Conservation (phyloP, 257 asterid genomes). For the Dorcoceras hygrometricum region DNA sequence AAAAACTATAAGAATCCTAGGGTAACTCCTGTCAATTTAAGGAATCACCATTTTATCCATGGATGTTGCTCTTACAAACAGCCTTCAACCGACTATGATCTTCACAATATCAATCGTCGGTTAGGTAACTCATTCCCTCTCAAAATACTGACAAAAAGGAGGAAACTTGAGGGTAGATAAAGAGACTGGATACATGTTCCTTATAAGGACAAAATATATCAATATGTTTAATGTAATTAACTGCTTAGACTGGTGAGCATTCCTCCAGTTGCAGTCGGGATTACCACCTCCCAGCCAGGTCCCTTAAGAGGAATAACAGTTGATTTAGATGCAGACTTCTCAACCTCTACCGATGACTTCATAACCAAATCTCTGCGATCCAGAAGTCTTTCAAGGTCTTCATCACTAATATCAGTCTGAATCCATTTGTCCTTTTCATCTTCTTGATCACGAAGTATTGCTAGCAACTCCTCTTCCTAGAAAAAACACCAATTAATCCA, state of each 20-base stretch:
- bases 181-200: not conserved
- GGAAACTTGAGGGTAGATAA: not conserved
- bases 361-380: conserved; percentile 75
- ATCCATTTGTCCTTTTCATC: conserved; percentile 70
- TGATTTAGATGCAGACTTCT: conserved; percentile 8
- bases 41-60: not conserved
- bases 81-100: not conserved
- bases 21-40: not conserved
- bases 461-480: conserved; percentile 85
- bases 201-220: not conserved
- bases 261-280: conserved; percentile 77
- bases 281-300: conserved; percentile 99
- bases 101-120: not conserved
- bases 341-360: conserved; percentile 24
- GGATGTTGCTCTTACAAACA: no score
- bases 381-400: conserved; percentile 67
- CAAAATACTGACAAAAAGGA: not conserved
- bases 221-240: conserved; percentile 22
- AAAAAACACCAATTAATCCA: conserved; percentile 2
- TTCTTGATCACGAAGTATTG: conserved; percentile 70
- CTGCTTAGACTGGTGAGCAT: conserved; percentile 78
- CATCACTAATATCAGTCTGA: conserved; percentile 78
- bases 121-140: not conserved
- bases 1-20: not conserved
- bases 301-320: conserved; percentile 62